Percentiles rank a stretch among this genome's conserved stretches.
Conservation (phyloP, 2,329 filamentous ascomycete species). For the Neospermospora avenae region DNA sequence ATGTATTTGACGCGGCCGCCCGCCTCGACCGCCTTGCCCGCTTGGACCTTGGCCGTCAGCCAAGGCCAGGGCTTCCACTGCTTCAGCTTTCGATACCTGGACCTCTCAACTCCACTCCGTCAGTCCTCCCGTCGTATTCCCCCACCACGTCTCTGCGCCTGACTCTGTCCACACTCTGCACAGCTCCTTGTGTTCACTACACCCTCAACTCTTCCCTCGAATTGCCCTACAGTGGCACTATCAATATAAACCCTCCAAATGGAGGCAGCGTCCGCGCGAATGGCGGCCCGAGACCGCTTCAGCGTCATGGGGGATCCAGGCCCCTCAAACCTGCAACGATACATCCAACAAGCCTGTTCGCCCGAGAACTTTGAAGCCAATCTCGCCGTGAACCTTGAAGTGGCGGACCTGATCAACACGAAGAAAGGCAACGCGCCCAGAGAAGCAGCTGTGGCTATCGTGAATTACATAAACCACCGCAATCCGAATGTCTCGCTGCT, state of each 20-base stretch:
- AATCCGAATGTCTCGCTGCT: constrained; percentile 93
- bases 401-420: constrained; percentile 91
- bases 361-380: constrained; percentile 98
- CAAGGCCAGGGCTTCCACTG: too few species aligned
- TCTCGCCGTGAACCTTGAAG: constrained; percentile 92
- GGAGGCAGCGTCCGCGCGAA: constrained; percentile 95
- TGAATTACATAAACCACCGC: constrained; percentile 92
- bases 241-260: constrained; percentile 45
- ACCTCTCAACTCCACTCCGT: neutral
- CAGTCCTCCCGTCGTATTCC: constrained; percentile 7
- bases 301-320: constrained; percentile 74
- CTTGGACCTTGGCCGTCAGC: constrained; percentile 2
- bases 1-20: neutral
- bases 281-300: constrained; percentile 93
- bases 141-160: constrained; percentile 19
- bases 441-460: constrained; percentile 90
- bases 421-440: constrained; percentile 96
- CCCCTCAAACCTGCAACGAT: constrained; percentile 86
- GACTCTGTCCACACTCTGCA: constrained; percentile 15
- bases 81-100: constrained; percentile 11
- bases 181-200: constrained; percentile 17
- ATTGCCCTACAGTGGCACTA: constrained; percentile 20
- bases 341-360: constrained; percentile 93
- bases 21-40: neutral
- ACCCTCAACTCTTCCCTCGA: constrained; percentile 2